Percentiles rank a stretch among this genome's conserved stretches.
Evolutionary conservation across 2,329 filamentous ascomycete species (phyloP).

Genomic region (Penicillium aurantiogriseum): DNA sequence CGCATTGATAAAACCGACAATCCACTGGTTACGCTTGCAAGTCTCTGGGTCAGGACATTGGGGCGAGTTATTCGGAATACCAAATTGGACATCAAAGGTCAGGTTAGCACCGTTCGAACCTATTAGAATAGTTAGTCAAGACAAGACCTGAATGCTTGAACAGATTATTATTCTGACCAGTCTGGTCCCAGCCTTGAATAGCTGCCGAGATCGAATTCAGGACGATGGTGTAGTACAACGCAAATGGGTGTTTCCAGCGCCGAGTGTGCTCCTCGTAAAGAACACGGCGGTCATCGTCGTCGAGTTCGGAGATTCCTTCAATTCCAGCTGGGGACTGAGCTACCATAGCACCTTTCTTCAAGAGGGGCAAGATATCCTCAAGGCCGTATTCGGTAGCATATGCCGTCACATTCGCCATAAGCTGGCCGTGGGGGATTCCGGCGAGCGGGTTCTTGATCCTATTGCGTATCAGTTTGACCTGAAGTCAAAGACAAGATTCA

Average conservation of each 20-base stretch:
- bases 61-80: constrained; percentile 18
- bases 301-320: constrained; percentile 61
- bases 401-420: constrained; percentile 14
- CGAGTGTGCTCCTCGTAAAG: constrained; percentile 47
- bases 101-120: constrained; percentile 25
- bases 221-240: constrained; percentile 50
- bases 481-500: background rate
- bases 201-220: constrained; percentile 53
- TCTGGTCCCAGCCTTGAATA: constrained; percentile 53
- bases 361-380: constrained; percentile 50
- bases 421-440: constrained; percentile 11
- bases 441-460: constrained; percentile 22
- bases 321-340: constrained; percentile 67
- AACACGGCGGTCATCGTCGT: constrained; percentile 47
- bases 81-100: constrained; percentile 23
- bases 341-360: constrained; percentile 61
- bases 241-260: constrained; percentile 49
- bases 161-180: constrained; percentile 25
- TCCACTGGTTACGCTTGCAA: constrained; percentile 49
- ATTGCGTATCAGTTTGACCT: background rate
- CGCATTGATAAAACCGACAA: constrained; percentile 62
- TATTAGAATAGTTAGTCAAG: background rate
- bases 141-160: background rate
- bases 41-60: constrained; percentile 19
- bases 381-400: constrained; percentile 58